Conservation (phyloP, 441 rosid genomes). For the Populus hybrid region DNA sequence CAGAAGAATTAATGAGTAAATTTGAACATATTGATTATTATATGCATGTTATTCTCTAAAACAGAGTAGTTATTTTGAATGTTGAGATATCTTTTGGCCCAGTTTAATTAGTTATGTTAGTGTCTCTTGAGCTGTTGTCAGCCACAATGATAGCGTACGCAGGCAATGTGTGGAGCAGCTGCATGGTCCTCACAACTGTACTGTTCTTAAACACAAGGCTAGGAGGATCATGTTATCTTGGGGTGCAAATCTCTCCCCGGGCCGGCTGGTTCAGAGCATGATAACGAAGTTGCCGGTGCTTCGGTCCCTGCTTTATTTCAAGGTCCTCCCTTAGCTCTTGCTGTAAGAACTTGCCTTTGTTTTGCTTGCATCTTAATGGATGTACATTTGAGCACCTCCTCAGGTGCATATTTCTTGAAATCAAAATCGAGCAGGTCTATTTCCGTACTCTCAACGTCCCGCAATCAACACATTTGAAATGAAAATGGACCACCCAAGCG, state of each 20-base stretch:
- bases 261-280: not conserved
- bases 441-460: not conserved
- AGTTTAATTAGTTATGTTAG: not conserved
- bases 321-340: not conserved
- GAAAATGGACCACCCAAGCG: not conserved
- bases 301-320: not conserved
- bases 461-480: not conserved
- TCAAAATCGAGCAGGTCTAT: not conserved
- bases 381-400: not conserved
- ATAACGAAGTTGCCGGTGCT: not conserved
- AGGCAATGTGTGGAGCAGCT: not conserved
- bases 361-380: not conserved
- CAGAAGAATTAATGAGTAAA: not conserved
- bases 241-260: not conserved
- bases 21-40: not conserved
- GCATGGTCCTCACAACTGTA: not conserved
- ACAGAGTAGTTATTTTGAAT: not conserved
- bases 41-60: not conserved
- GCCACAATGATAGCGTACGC: not conserved
- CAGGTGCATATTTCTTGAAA: not conserved
- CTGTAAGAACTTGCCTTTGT: not conserved
- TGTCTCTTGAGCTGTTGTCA: not conserved
- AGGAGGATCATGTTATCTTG: too few species aligned
- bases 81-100: not conserved
- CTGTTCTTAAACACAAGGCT: not conserved